phyloP scores from a whole-genome alignment of 2,329 filamentous ascomycete species.

The Ophiocordyceps camponoti-rufipedis region DNA sequence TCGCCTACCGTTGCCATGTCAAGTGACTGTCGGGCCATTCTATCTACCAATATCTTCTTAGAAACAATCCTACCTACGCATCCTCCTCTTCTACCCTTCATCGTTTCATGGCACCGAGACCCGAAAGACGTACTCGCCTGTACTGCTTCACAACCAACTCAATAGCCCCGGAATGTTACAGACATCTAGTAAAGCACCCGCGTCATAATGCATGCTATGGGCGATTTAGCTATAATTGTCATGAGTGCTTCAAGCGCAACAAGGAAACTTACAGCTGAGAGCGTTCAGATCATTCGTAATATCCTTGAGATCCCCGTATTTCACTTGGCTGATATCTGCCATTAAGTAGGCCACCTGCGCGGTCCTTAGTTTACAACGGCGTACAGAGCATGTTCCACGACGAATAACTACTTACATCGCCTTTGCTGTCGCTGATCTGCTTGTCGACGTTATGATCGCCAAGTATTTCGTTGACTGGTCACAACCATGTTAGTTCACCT shows the following conservation, averaged over 20 bases:
- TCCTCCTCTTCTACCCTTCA: no score
- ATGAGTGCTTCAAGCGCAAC: background rate
- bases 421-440: constrained; percentile 91
- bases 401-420: constrained; percentile 41
- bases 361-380: background rate
- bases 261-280: constrained; percentile 46
- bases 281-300: constrained; percentile 70
- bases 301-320: constrained; percentile 63
- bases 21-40: no score
- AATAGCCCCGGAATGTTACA: background rate
- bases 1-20: no score
- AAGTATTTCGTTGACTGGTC: constrained; percentile 74
- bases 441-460: constrained; percentile 96
- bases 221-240: background rate
- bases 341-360: constrained; percentile 73
- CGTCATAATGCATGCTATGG: constrained; percentile 24
- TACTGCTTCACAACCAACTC: background rate
- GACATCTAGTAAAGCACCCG: constrained; percentile 23
- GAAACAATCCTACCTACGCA: no score
- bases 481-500: background rate
- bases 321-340: constrained; percentile 88
- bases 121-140: no score
- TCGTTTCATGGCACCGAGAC: no score
- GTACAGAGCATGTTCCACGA: background rate
- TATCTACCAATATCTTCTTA: no score